Evolutionary conservation across 2,329 filamentous ascomycete genomes (phyloP), one percentile per base, ranked within the genome.

Genomic region (Cryphonectria naterciae): DNA sequence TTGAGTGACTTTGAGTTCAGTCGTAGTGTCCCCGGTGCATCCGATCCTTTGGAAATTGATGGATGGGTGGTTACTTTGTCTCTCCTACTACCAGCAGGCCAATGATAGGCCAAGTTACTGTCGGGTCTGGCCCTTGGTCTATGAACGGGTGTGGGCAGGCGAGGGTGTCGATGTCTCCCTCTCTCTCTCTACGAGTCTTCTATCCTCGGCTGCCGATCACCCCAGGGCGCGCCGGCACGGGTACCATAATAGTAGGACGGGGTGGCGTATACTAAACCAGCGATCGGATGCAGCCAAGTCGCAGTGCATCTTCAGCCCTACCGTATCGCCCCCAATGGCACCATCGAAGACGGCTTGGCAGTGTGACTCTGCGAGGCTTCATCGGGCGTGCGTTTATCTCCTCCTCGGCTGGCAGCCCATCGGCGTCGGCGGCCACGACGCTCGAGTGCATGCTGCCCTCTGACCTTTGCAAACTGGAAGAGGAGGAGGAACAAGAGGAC

Each of bases 251-350:
- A 49, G 46, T 46, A 15, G 61, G 25, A 64, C 61, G 61, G 43
- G 46, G 65, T 17, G 46, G 61, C 37, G n/a, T 68, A 32, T 25
- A 41, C 60, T 64, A 49, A n/a, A 49, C 22, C 7, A 49, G 49
- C 19, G 22, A 35, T 46, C 22, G 22, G 56, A 60, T 65, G 49
- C 41, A 62, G 28, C 25, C 58, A 35, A 64, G 60, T 43, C 61
- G 11, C 19, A 35, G 22, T 69, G 68, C 41, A 66, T 25, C 52
- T 69, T 61, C 68, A 69, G 39, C 62, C 37, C 52, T 69, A 69
- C 68, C 52, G 52, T 62, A 52, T 35, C 52, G 68, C 68, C 62
- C 68, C 68, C 63, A 69, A 60, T 60, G 49, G 54, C 32, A 63
- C 37, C 52, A 17, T 61, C 49, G 19, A n/a, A n/a, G 39, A 56